Percentiles rank a stretch among this genome's conserved stretches.
These are phyloP conservation scores for Yamadazyma nakazawae DNA, from an alignment of 805 yeast genomes.

Conservation along the genomic window DNA sequence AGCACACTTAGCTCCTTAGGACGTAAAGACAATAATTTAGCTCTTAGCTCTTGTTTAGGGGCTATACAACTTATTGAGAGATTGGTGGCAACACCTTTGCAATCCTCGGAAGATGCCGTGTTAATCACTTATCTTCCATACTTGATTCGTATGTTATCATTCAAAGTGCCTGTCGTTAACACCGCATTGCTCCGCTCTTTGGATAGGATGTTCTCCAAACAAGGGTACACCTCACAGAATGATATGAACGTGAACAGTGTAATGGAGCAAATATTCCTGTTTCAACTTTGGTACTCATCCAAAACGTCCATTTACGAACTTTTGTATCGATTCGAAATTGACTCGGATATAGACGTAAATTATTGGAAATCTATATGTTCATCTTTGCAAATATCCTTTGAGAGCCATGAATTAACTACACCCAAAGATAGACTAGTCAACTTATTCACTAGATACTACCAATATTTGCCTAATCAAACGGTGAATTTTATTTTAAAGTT, in stretches of 20 bases:
- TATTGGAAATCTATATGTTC: conserved; percentile 34
- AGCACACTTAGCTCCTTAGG: conserved; percentile 7
- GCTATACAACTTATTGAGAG: conserved; percentile 35
- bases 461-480: conserved; percentile 32
- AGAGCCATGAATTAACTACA: conserved; percentile 35
- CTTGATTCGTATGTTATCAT: conserved; percentile 25
- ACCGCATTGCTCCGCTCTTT: conserved; percentile 40
- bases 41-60: conserved; percentile 34
- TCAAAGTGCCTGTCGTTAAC: conserved; percentile 37
- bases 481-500: conserved; percentile 45
- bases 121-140: conserved; percentile 28
- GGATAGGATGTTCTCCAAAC: conserved; percentile 36
- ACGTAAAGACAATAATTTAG: conserved; percentile 2
- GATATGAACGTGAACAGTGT: conserved; percentile 11
- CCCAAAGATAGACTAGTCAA: conserved; percentile 41
- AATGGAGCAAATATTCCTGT: conserved; percentile 28
- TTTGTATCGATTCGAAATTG: conserved; percentile 21
- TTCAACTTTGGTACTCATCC: conserved; percentile 40
- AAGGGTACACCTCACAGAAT: conserved; percentile 15
- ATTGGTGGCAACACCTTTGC: conserved; percentile 15
- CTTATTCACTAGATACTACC: conserved; percentile 38
- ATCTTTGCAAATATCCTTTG: conserved; percentile 30
- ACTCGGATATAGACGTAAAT: conserved; percentile 25
- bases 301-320: conserved; percentile 40
- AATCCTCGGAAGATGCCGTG: conserved; percentile 18